These are phyloP conservation scores for Tarenaya hassleriana DNA, from an alignment of 345 rosid genomes.

Conservation along the genomic window DNA sequence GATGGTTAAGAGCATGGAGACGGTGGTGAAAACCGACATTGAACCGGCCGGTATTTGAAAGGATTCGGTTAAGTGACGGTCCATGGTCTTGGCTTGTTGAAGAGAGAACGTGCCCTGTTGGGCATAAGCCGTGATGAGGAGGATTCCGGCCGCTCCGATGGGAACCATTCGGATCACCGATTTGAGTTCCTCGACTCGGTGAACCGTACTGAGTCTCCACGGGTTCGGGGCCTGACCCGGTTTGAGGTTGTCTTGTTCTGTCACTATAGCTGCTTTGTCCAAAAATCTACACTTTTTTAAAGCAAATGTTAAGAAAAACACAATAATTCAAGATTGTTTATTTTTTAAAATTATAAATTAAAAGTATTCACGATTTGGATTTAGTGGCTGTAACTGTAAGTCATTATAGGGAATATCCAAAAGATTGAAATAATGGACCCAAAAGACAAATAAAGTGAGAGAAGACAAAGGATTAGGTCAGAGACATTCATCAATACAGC, in stretches of 20 bases:
- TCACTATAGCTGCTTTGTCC: conserved; percentile 57
- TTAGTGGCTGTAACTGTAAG: too few relatives aligned
- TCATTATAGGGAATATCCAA: too few relatives aligned
- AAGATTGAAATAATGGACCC: too few relatives aligned
- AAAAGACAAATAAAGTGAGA: too few relatives aligned
- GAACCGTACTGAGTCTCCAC: conserved; percentile 58
- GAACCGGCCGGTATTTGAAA: conserved; percentile 77
- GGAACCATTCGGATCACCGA: conserved; percentile 48
- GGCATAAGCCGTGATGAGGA: conserved; percentile 58
- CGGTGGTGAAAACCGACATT: conserved; percentile 65
- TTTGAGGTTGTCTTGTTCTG: conserved; percentile 39
- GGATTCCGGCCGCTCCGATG: conserved; percentile 55
- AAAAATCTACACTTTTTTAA: conserved; percentile 36
- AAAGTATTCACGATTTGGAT: too few relatives aligned
- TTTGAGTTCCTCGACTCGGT: conserved; percentile 65
- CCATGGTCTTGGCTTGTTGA: conserved; percentile 76
- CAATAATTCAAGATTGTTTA: neutral
- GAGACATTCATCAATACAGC: too few relatives aligned
- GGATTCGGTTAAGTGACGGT: conserved; percentile 50
- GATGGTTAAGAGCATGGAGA: conserved; percentile 56
- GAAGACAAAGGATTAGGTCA: too few relatives aligned
- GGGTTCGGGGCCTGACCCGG: conserved; percentile 36
- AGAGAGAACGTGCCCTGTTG: conserved; percentile 75
- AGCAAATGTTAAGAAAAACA: neutral
- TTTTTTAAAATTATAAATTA: neutral